phyloP scores from a whole-genome alignment of 2,329 filamentous ascomycete genomes.

The Calonectria pauciramosa region DNA sequence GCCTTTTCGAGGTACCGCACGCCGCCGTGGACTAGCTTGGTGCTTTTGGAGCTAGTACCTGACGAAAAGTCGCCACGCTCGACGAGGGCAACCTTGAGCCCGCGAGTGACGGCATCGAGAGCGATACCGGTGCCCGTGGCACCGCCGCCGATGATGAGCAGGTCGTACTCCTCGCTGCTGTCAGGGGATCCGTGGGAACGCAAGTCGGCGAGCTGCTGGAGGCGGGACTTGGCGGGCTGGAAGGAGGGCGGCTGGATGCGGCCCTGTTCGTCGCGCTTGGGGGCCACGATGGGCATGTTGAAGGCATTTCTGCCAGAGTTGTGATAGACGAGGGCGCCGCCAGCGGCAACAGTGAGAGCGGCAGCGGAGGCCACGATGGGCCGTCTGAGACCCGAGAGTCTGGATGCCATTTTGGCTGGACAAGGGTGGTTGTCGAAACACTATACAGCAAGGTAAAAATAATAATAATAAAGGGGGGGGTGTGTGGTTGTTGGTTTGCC shows the following conservation, averaged over 20 bases:
- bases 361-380: slow-evolving; percentile 51
- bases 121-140: slow-evolving; percentile 86
- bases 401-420: slow-evolving; percentile 49
- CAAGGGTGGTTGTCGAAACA: background rate
- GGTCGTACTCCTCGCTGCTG: slow-evolving; percentile 75
- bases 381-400: slow-evolving; percentile 52
- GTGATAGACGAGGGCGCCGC: slow-evolving; percentile 49
- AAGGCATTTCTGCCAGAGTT: slow-evolving; percentile 48
- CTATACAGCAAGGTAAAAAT: background rate
- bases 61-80: slow-evolving; percentile 87
- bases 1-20: slow-evolving; percentile 90
- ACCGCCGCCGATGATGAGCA: slow-evolving; percentile 84
- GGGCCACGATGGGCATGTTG: slow-evolving; percentile 50
- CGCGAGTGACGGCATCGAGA: slow-evolving; percentile 83
- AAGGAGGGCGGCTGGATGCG: slow-evolving; percentile 56
- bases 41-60: slow-evolving; percentile 89
- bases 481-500: background rate
- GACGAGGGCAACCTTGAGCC: slow-evolving; percentile 83
- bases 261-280: slow-evolving; percentile 53
- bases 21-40: slow-evolving; percentile 87
- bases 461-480: background rate
- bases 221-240: slow-evolving; percentile 50
- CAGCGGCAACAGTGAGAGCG: slow-evolving; percentile 44
- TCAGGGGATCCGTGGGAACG: slow-evolving; percentile 50
- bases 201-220: slow-evolving; percentile 57